Evolutionary conservation across 78 protist genomes (phyloP).

Genomic region (Ministeria vibrans): DNA sequence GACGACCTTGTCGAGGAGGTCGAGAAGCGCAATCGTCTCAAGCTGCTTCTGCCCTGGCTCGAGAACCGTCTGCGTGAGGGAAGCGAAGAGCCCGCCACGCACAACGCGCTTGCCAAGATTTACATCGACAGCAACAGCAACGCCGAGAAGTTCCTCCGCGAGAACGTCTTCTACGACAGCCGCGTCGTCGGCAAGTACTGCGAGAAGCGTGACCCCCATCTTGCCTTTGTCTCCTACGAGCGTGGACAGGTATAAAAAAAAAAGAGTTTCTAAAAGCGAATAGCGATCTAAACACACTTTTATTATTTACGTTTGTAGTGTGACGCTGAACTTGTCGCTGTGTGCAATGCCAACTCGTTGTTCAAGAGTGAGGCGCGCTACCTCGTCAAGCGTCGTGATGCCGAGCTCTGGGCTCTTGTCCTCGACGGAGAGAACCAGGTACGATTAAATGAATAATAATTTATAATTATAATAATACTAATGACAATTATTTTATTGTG

Average conservation of each 20-base stretch:
- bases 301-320: no score
- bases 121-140: slow-evolving; percentile 86
- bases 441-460: no score
- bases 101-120: slow-evolving; percentile 98
- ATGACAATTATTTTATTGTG: no score
- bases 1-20: slow-evolving; percentile 87
- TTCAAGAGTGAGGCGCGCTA: slow-evolving; percentile 96
- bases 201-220: slow-evolving; percentile 97
- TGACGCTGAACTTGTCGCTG: slow-evolving; percentile 91
- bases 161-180: slow-evolving; percentile 80
- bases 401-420: slow-evolving; percentile 94
- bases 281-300: no score
- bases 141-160: slow-evolving; percentile 89
- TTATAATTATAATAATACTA: no score
- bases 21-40: slow-evolving; percentile 94
- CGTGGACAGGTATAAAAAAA: no score
- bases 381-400: slow-evolving; percentile 89
- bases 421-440: slow-evolving; percentile 82
- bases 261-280: no score
- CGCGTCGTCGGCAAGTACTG: slow-evolving; percentile 89
- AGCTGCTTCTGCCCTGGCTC: slow-evolving; percentile 92
- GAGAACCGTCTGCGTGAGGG: slow-evolving; percentile 83
- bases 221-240: slow-evolving; percentile 86
- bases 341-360: slow-evolving; percentile 88
- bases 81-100: slow-evolving; percentile 81